Evolutionary conservation across 2,329 filamentous ascomycete species (phyloP).

Genomic region (Zelopaecilomyces penicillatus): DNA sequence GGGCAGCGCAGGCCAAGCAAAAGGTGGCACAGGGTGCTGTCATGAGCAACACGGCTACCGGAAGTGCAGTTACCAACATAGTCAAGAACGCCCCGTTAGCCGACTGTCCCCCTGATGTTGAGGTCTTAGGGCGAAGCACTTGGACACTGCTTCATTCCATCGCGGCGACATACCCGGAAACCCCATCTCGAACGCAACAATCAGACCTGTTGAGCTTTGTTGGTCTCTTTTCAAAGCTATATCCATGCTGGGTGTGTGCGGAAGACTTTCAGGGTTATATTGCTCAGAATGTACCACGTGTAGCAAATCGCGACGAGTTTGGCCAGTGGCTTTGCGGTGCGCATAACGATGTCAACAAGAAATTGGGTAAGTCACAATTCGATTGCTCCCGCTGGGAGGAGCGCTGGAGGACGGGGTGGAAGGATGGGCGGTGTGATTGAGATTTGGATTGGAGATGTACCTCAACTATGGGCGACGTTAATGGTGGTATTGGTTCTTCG

Average conservation of each 20-base stretch:
- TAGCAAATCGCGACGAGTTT: slow-evolving; percentile 58
- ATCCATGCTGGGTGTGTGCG: slow-evolving; percentile 93
- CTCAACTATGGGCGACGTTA: too few relatives aligned
- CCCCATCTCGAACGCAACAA: slow-evolving; percentile 61
- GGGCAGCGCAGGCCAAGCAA: slow-evolving; percentile 20
- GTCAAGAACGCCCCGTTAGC: slow-evolving; percentile 28
- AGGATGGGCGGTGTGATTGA: slow-evolving; percentile 54
- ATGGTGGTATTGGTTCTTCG: too few relatives aligned
- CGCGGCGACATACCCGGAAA: slow-evolving; percentile 73
- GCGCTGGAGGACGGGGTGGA: slow-evolving; percentile 88
- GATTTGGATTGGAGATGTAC: too few relatives aligned
- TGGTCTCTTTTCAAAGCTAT: slow-evolving; percentile 71
- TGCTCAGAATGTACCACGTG: slow-evolving; percentile 56
- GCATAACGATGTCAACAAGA: slow-evolving; percentile 80
- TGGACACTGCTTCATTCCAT: slow-evolving; percentile 95
- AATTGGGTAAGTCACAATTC: slow-evolving; percentile 84
- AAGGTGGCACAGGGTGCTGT: slow-evolving; percentile 12
- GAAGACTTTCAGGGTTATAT: slow-evolving; percentile 86
- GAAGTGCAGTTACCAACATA: slow-evolving; percentile 26
- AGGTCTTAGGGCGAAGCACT: slow-evolving; percentile 72
- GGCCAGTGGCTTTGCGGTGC: slow-evolving; percentile 77
- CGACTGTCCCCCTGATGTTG: slow-evolving; percentile 88
- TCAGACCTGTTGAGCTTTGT: slow-evolving; percentile 72
- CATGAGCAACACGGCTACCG: slow-evolving; percentile 11
- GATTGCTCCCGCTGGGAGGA: slow-evolving; percentile 89